Evolutionary conservation across 352 stramenopile species (phyloP).

Genomic region (Phytophthora crassamura): DNA sequence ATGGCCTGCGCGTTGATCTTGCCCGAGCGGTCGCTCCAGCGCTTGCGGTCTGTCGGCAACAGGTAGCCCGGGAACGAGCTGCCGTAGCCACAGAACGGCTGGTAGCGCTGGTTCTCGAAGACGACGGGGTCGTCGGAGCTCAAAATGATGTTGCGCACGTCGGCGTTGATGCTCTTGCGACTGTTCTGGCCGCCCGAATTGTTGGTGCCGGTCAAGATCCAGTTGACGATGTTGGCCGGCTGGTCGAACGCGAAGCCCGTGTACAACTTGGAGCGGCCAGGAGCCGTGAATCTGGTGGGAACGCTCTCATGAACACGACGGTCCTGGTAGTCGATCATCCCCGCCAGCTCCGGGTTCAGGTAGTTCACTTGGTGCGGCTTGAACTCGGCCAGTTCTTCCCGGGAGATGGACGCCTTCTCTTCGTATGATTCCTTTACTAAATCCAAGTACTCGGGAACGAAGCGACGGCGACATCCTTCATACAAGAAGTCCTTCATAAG

Average conservation of each 20-base stretch:
- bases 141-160: constrained; percentile 74
- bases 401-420: constrained; percentile 37
- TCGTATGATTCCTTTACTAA: constrained; percentile 65
- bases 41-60: constrained; percentile 78
- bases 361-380: constrained; percentile 63
- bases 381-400: constrained; percentile 55
- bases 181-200: constrained; percentile 45
- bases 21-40: constrained; percentile 86
- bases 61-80: constrained; percentile 85
- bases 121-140: constrained; percentile 78
- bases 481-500: constrained; percentile 78
- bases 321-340: constrained; percentile 84
- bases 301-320: constrained; percentile 66
- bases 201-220: constrained; percentile 63
- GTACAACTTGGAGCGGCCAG: constrained; percentile 58
- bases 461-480: constrained; percentile 67
- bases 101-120: constrained; percentile 89
- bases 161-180: constrained; percentile 66
- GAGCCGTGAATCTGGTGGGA: constrained; percentile 50
- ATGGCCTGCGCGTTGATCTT: constrained; percentile 78
- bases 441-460: constrained; percentile 74
- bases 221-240: constrained; percentile 77
- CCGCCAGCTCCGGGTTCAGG: constrained; percentile 65
- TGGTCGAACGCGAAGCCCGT: constrained; percentile 88
- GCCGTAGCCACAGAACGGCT: constrained; percentile 85